Evolutionary conservation across 768 basidiomycete species (phyloP).

Genomic region (Mycena olivaceomarginata): DNA sequence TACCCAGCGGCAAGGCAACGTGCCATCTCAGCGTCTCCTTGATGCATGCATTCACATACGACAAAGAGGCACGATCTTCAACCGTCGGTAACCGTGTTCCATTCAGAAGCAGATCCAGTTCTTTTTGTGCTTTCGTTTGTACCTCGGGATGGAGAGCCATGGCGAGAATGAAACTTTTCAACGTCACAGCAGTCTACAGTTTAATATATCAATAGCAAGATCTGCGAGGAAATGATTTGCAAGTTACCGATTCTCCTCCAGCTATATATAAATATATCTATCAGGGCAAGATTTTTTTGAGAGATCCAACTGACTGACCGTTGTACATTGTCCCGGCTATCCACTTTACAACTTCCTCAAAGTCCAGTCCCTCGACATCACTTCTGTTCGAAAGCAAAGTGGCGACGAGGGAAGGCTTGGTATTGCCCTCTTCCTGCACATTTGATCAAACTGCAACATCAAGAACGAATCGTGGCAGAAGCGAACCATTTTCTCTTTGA

Average conservation of each 20-base stretch:
- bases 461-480: background rate
- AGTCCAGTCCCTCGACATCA: constrained; percentile 18
- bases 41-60: constrained; percentile 47
- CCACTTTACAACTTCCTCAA: constrained; percentile 19
- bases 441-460: background rate
- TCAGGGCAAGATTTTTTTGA: background rate
- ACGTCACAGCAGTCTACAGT: constrained; percentile 10
- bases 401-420: constrained; percentile 26
- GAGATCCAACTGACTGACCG: background rate
- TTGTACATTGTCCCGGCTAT: constrained; percentile 22
- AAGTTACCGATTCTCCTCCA: constrained; percentile 21
- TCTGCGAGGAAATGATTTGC: background rate
- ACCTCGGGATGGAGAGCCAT: constrained; percentile 24
- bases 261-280: constrained; percentile 1
- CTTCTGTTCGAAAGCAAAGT: background rate
- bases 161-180: constrained; percentile 17
- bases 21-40: constrained; percentile 57
- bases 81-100: constrained; percentile 25
- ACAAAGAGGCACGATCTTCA: constrained; percentile 17
- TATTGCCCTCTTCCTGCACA: constrained; percentile 28
- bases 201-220: background rate
- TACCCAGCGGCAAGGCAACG: constrained; percentile 52
- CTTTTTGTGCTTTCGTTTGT: constrained; percentile 43
- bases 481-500: constrained; percentile 42
- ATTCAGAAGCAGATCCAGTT: constrained; percentile 43